Conservation (phyloP, 2,329 filamentous ascomycete genomes). For the Pochonia chlamydosporia region DNA sequence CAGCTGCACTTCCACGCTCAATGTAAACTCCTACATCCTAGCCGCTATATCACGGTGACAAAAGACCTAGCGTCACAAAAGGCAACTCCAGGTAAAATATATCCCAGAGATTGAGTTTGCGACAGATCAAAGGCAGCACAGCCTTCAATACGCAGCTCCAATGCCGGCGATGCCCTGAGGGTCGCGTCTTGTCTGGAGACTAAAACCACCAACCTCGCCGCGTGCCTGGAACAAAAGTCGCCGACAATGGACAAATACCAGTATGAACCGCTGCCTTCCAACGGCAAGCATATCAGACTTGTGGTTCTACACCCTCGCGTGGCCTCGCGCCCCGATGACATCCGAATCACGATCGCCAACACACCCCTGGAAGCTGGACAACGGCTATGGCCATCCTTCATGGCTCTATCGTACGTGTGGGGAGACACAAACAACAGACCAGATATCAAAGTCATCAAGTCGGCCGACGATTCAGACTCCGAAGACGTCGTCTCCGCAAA, state of each 20-base stretch:
- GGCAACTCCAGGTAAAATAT: no score
- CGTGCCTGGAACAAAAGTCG: no score
- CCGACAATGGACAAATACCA: not conserved
- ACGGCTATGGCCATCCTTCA: not conserved
- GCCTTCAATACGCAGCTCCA: no score
- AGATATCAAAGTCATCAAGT: not conserved
- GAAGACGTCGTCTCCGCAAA: not conserved
- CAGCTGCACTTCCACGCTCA: no score
- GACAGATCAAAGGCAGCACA: no score
- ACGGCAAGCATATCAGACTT: not conserved
- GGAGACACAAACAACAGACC: not conserved
- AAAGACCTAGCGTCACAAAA: no score
- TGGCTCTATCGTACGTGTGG: conserved; percentile 7
- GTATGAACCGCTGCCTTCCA: not conserved
- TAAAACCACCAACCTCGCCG: no score
- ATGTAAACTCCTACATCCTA: no score
- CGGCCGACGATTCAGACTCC: not conserved
- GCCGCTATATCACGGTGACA: no score
- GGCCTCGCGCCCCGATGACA: not conserved
- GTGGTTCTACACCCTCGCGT: not conserved
- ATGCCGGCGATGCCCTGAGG: no score
- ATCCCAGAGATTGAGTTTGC: no score
- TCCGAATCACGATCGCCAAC: not conserved
- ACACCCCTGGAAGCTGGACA: not conserved
- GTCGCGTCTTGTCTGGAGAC: no score